These are phyloP conservation scores for Umbilicaria muhlenbergii DNA, from an alignment of 495 filamentous ascomycete genomes.

Conservation along the genomic window DNA sequence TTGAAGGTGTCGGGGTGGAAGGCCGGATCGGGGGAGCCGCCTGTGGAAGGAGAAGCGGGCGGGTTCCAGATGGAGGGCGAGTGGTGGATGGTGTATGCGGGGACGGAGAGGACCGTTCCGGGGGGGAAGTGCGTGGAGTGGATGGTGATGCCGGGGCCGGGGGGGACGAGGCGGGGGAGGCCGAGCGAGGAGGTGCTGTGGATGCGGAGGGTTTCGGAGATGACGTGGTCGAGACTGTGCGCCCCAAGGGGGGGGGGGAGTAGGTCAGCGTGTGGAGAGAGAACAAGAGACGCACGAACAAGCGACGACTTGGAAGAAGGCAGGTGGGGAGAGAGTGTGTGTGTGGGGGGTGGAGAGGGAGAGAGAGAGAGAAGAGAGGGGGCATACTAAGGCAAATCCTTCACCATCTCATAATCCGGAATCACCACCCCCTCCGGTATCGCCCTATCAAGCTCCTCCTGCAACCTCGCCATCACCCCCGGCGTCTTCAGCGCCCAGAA, in stretches of 20 bases:
- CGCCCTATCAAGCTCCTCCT: conserved; percentile 53
- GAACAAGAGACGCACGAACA: background rate
- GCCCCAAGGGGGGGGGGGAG: background rate
- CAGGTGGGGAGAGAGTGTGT: background rate
- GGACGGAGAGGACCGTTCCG: conserved; percentile 67
- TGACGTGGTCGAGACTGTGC: conserved; percentile 50
- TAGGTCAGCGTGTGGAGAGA: background rate
- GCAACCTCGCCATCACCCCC: conserved; percentile 54
- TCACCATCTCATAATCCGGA: conserved; percentile 54
- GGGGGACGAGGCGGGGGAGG: conserved; percentile 66
- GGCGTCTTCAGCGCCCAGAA: conserved; percentile 59
- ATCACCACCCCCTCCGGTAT: conserved; percentile 44
- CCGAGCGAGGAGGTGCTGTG: conserved; percentile 83
- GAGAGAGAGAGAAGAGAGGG: background rate
- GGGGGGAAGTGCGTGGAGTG: conserved; percentile 51
- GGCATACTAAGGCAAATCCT: conserved; percentile 55
- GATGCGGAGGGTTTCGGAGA: conserved; percentile 80
- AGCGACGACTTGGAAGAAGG: background rate
- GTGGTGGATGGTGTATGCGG: conserved; percentile 81
- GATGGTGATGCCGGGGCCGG: conserved; percentile 36
- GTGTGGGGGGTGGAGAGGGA: background rate
- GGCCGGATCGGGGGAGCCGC: conserved; percentile 20
- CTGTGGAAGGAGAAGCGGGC: too few relatives aligned
- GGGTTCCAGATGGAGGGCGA: conserved; percentile 66
- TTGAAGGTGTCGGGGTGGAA: conserved; percentile 56